Base-by-base conservation (phyloP, 2,329 filamentous ascomycete genomes). In the Acrodontium crateriforme region DNA sequence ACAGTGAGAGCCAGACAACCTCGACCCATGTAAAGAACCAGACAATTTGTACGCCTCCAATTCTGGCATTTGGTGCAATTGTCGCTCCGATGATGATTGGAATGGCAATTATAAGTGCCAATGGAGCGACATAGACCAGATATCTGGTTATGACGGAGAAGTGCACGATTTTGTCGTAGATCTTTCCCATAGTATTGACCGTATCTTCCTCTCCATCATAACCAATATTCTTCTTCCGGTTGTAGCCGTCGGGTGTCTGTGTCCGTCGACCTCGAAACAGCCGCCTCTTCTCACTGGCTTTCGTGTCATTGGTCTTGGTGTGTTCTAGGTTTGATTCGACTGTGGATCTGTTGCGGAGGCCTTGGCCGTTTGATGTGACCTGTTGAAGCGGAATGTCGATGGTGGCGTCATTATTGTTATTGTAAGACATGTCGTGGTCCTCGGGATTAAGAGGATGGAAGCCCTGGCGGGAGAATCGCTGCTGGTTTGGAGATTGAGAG, bases 11-110 rank as follows among this genome's bases (percentile, higher is more conserved):
- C 72, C 72, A 77, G 29, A 75, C 54, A 25, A 75, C 62, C 47
- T 75, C 71, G 19, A 76, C 55, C 72, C 72, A 77, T 11, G 63
- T 62, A 53, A 74, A 77, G 52, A 77, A 70, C 61, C 66, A 72
- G 29, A 65, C 56, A 21, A 73, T 58, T 6, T 60, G 53, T 4
- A 74, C 69, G 13, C 63, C 63, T 10, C 65, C 67, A 36, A 74
- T 67, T 16, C 51, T 56, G 6, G 29, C 36, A n/a, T 23, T 13
- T 26, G 24, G 38, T 28, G 25, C 59, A 33, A 17, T 47, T 44
- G 16, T 62, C 5, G 65, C 65, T n/a, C 70, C 69, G 10, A 75
- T 54, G 34, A 76, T 66, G 38, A 77, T 74, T 5, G 72, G 72
- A 21, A 76, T 58, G 2, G 71, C 69, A 31, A 77, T 60, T n/a